phyloP scores from a whole-genome alignment of 169 alveolate genomes.

The Neospora caninum region DNA sequence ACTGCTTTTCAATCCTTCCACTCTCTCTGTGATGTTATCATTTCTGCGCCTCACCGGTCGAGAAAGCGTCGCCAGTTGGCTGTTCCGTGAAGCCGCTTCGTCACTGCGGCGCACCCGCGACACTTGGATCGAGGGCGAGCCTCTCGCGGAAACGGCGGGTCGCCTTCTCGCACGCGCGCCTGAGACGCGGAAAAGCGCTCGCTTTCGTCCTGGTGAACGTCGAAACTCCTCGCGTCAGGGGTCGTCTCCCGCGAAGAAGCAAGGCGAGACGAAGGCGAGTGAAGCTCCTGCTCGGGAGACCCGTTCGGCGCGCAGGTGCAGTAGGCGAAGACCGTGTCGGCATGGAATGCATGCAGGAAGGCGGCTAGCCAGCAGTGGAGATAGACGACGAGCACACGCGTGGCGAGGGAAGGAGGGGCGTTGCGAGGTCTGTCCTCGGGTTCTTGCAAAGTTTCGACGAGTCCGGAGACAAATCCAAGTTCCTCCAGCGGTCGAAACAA shows the following conservation, averaged over 20 bases:
- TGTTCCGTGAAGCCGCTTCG: not conserved
- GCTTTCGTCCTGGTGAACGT: too few relatives aligned
- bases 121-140: not conserved
- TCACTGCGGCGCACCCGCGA: not conserved
- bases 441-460: not conserved
- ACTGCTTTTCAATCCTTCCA: too few relatives aligned
- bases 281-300: not conserved
- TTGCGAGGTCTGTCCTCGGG: not conserved
- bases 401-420: not conserved
- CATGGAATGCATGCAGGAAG: not conserved
- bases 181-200: too few relatives aligned
- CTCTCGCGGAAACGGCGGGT: not conserved
- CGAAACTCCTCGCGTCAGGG: too few relatives aligned
- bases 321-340: not conserved
- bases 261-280: too few relatives aligned
- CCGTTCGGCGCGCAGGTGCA: not conserved
- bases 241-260: too few relatives aligned
- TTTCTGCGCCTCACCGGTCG: not conserved
- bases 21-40: too few relatives aligned
- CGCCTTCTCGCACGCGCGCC: not conserved
- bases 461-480: not conserved
- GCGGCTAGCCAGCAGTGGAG: slow-evolving; percentile 5
- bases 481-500: not conserved
- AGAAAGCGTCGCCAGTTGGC: slow-evolving; percentile 21
- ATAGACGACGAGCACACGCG: not conserved